A percentile compares a stretch with the other conserved stretches of the same genome.
These are phyloP conservation scores for Salvia rosmarinus DNA, from an alignment of 257 asterid species.

Conservation along the genomic window DNA sequence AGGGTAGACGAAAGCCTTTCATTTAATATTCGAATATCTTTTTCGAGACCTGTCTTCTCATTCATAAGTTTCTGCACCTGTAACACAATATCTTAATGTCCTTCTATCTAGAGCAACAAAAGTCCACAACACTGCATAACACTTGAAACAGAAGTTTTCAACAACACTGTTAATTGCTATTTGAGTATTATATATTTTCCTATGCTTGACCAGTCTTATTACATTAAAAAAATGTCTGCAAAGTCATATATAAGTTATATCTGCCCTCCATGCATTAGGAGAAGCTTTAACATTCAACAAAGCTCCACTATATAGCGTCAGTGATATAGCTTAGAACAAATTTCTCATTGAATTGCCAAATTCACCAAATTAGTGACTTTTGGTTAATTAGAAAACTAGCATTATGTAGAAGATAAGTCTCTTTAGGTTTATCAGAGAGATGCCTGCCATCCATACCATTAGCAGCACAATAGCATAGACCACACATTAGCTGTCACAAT, in stretches of 20 bases:
- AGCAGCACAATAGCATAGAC: too few species aligned
- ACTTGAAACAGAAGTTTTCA: background rate
- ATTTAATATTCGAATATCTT: conserved; percentile 52
- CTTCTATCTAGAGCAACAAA: background rate
- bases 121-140: conserved; percentile 8
- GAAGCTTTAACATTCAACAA: background rate
- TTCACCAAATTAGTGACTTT: background rate
- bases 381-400: background rate
- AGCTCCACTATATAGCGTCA: background rate
- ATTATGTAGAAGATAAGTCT: background rate
- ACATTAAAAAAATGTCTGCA: background rate
- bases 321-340: background rate
- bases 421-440: background rate
- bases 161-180: background rate
- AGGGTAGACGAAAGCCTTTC: conserved; percentile 71
- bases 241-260: background rate
- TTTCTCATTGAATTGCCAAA: background rate
- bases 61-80: conserved; percentile 54
- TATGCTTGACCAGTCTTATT: background rate
- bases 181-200: background rate
- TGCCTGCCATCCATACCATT: background rate
- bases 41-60: conserved; percentile 63
- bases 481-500: too few species aligned
- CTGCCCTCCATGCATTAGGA: background rate
- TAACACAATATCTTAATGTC: conserved; percentile 23